Conservation (phyloP, 2,329 filamentous ascomycete species). For the Trichoderma simmonsii region DNA sequence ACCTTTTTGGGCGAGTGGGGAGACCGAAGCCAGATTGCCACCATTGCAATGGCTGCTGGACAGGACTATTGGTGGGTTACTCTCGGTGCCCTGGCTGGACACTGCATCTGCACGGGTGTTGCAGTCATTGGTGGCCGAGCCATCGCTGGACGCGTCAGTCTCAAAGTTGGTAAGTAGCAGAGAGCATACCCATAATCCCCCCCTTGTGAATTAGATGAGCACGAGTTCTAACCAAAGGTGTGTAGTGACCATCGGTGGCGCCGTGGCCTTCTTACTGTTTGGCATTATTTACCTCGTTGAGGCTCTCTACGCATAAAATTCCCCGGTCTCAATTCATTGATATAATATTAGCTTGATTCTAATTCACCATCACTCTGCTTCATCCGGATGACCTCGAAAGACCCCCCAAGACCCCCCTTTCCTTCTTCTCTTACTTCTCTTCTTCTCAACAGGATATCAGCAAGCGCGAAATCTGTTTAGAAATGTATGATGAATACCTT, state of each 20-base stretch:
- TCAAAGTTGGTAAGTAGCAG: conserved; percentile 80
- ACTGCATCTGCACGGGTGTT: conserved; percentile 84
- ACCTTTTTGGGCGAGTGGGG: conserved; percentile 99
- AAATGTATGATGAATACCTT: neutral
- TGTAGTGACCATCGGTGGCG: conserved; percentile 86
- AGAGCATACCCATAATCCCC: neutral
- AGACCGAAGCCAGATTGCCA: conserved; percentile 95
- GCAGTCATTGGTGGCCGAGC: conserved; percentile 90
- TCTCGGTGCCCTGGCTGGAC: conserved; percentile 78
- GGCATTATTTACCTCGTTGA: conserved; percentile 89
- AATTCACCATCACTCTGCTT: conserved; percentile 5
- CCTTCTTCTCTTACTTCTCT: neutral
- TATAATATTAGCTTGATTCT: conserved; percentile 3
- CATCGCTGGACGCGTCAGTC: conserved; percentile 88
- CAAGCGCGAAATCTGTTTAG: neutral
- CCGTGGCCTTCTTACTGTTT: conserved; percentile 84
- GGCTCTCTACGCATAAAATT: conserved; percentile 56
- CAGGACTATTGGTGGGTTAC: conserved; percentile 99
- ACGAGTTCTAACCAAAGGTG: conserved; percentile 24
- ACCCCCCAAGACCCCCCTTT: neutral
- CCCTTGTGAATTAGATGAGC: neutral
- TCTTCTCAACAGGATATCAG: conserved; percentile 14
- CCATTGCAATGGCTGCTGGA: conserved; percentile 96
- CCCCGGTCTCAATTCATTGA: neutral
- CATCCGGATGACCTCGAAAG: neutral